Percentiles rank a stretch among this genome's conserved stretches.
These are phyloP conservation scores for Conticribra weissflogii DNA, from an alignment of 108 stramenopile species.

Conservation along the genomic window DNA sequence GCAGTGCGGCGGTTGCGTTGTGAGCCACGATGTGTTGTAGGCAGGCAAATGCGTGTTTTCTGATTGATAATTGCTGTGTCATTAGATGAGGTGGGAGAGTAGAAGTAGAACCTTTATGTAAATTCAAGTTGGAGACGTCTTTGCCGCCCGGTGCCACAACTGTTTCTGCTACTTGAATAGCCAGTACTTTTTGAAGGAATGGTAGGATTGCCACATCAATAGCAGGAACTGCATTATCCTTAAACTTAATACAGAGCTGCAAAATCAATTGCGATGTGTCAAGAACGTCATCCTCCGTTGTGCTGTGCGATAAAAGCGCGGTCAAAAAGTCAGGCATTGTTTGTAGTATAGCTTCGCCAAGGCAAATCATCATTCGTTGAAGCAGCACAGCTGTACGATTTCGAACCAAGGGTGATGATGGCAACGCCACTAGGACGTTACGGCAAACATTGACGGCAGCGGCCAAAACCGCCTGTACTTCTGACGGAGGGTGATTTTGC, in stretches of 20 bases:
- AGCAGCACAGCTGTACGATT: constrained; percentile 62
- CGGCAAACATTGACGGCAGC: constrained; percentile 56
- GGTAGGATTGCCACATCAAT: constrained; percentile 64
- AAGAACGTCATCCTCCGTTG: constrained; percentile 56
- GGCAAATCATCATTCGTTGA: constrained; percentile 69
- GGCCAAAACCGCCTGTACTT: constrained; percentile 64
- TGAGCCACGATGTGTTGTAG: constrained; percentile 61
- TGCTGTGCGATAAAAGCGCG: constrained; percentile 54
- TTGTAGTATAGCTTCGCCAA: constrained; percentile 58
- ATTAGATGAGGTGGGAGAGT: constrained; percentile 56
- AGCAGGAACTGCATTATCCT: constrained; percentile 48
- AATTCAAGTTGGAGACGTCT: constrained; percentile 9
- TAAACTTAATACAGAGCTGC: constrained; percentile 75
- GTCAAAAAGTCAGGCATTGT: constrained; percentile 58
- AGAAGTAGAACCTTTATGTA: no score
- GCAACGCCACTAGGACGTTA: constrained; percentile 52
- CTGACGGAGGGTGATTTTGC: constrained; percentile 50
- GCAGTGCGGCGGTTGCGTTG: constrained; percentile 51
- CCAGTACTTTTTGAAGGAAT: constrained; percentile 63
- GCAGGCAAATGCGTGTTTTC: constrained; percentile 62
- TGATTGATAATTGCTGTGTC: constrained; percentile 72
- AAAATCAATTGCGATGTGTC: constrained; percentile 71
- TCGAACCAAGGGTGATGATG: constrained; percentile 48
- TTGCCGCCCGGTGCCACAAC: constrained; percentile 5
- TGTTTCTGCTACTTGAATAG: constrained; percentile 31